phyloP scores from a whole-genome alignment of 768 basidiomycete genomes.

The Trametes cingulata region DNA sequence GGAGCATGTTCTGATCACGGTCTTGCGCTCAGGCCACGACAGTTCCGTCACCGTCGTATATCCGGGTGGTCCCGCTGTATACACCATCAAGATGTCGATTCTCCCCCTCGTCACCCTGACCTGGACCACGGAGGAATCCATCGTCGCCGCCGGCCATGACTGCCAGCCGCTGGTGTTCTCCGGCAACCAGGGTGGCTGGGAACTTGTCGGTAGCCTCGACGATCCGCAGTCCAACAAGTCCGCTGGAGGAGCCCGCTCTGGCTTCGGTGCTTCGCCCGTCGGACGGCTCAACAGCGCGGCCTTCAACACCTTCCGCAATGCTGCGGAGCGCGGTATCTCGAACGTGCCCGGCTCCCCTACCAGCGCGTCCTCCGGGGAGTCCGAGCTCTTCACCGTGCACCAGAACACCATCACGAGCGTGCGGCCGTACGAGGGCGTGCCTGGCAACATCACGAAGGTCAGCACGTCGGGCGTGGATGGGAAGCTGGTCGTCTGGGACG shows the following conservation, averaged over 20 bases:
- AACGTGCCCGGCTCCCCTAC: slow-evolving; percentile 35
- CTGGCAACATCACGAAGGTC: slow-evolving; percentile 67
- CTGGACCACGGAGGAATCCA: slow-evolving; percentile 79
- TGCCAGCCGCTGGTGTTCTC: slow-evolving; percentile 92
- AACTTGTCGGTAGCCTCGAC: slow-evolving; percentile 78
- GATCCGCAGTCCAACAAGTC: slow-evolving; percentile 58
- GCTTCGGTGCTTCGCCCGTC: slow-evolving; percentile 47
- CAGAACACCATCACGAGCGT: slow-evolving; percentile 99
- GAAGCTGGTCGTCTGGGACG: slow-evolving; percentile 87
- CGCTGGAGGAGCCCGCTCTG: slow-evolving; percentile 46
- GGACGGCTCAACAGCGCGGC: slow-evolving; percentile 86
- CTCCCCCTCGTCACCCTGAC: slow-evolving; percentile 84
- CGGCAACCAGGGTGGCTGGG: slow-evolving; percentile 78
- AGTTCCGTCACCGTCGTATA: slow-evolving; percentile 93
- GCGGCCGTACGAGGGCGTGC: slow-evolving; percentile 64
- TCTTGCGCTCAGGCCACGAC: slow-evolving; percentile 76
- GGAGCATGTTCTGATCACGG: neutral
- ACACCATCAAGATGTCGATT: slow-evolving; percentile 73
- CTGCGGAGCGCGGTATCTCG: slow-evolving; percentile 72
- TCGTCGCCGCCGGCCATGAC: slow-evolving; percentile 96
- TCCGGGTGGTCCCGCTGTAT: slow-evolving; percentile 71
- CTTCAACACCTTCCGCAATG: slow-evolving; percentile 91
- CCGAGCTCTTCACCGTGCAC: slow-evolving; percentile 86
- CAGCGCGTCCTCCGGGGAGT: slow-evolving; percentile 48
- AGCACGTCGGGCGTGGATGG: slow-evolving; percentile 96